Percentiles rank a stretch among this genome's conserved stretches.
phyloP scores from a whole-genome alignment of 306 rosid genomes.

The Biancaea sappan region DNA sequence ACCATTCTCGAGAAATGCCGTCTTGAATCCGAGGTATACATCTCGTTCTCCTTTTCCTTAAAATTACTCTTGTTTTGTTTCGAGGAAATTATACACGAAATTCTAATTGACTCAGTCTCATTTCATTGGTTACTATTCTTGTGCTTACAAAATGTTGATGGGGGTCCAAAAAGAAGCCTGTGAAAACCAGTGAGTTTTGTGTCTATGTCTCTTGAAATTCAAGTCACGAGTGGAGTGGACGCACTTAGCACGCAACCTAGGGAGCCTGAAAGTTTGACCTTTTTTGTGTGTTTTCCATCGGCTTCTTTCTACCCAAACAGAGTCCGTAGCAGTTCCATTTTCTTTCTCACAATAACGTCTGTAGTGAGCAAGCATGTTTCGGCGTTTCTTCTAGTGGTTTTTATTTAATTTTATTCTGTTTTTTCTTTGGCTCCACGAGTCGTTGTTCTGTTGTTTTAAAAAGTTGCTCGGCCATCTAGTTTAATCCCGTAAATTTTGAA shows the following conservation, averaged over 20 bases:
- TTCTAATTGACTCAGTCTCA: not conserved
- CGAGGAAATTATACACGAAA: not conserved
- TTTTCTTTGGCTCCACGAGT: slow-evolving; percentile 27
- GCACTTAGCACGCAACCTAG: not conserved
- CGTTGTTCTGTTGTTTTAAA: slow-evolving; percentile 27
- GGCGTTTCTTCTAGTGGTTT: slow-evolving; percentile 25
- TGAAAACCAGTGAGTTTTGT: not conserved
- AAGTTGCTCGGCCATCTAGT: not conserved
- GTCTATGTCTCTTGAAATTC: not conserved
- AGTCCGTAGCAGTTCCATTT: slow-evolving; percentile 15
- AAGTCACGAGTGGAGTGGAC: not conserved
- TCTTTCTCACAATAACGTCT: slow-evolving; percentile 28
- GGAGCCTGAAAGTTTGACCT: not conserved
- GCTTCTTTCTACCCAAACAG: slow-evolving; percentile 22
- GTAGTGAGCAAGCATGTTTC: slow-evolving; percentile 31
- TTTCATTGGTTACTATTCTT: slow-evolving; percentile 25
- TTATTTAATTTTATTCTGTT: slow-evolving; percentile 4
- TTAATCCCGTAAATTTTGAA: slow-evolving; percentile 32
- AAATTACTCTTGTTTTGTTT: slow-evolving; percentile 8
- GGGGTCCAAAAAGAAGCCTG: not conserved
- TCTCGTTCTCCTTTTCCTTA: not conserved
- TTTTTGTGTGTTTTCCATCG: not conserved
- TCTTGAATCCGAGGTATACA: slow-evolving; percentile 73
- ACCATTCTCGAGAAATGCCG: slow-evolving; percentile 59
- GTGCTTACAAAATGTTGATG: slow-evolving; percentile 13